Base-by-base conservation (phyloP, 352 stramenopile genomes). In the Phytophthora pisi region DNA sequence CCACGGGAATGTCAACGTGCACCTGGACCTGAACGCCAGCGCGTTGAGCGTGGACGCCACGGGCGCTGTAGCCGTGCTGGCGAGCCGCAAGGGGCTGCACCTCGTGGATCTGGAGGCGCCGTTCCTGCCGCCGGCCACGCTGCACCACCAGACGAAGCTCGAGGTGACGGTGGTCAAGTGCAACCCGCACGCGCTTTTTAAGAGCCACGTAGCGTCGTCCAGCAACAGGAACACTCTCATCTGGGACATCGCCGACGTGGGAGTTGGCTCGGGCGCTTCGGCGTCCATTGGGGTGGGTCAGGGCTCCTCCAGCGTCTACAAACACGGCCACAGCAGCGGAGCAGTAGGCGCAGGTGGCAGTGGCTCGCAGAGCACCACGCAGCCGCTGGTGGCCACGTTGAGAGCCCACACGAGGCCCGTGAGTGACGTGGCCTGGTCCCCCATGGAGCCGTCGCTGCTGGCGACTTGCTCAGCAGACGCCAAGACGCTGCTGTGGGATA, bases 171-270 rank as follows among this genome's bases (percentile, higher is more conserved):
- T 94, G 28, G 88, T 91, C 42, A 86, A 89, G 59, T 96, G 87
- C 67, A 92, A 90, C 54, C 88, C 86, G 38, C 83, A 92, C 45
- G 72, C 75, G 34, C 67, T 81, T n/a, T 89, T 84, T 68, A 81
- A 82, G 62, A 77, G 70, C 61, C 74, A 84, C 64, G 85, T 94
- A 26, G 86, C 86, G 5, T 92, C 88, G 13, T 92, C 88, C 40
- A 91, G 84, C 45, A 91, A 94, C 71, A 77, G 88, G 46, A 90
- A 92, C 61, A 92, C 85, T 40, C 79, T 96, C 46, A 83, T 96
- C 36, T 96, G 88, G 88, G 77, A 93, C 61, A 79, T 96, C 43
- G 42, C 62, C 54, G 36, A 69, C 52, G 31, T 54, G 3, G 23
- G 69, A 54, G 64, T 73, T 31, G 61, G 45, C 0, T 61, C 66